Conservation (phyloP, 2,329 filamentous ascomycete species). For the Ceratocystis diversiconidia region DNA sequence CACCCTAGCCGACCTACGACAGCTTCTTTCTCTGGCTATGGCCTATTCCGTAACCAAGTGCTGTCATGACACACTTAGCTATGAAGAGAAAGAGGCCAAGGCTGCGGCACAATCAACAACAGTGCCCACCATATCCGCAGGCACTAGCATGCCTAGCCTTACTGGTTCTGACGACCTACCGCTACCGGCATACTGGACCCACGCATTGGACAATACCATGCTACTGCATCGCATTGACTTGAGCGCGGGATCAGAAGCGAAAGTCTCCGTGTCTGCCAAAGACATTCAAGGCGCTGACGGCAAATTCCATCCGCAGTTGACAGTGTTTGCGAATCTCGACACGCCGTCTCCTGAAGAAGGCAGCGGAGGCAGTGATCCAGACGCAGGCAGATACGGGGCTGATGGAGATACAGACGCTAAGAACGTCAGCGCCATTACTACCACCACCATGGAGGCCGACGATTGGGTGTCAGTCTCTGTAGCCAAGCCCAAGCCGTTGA, state of each 20-base stretch:
- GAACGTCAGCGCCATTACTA: not conserved
- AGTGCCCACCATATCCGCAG: not conserved
- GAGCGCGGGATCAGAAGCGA: not conserved
- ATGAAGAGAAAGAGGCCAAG: conserved; percentile 2
- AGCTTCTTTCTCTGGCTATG: conserved; percentile 34
- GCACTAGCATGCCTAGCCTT: not conserved
- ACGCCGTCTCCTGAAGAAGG: not conserved
- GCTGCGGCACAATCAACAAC: not conserved
- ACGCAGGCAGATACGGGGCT: not conserved
- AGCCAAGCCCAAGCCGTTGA: not conserved
- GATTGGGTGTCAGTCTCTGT: not conserved
- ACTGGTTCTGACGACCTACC: not conserved
- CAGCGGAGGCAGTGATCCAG: not conserved
- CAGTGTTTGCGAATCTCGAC: conserved; percentile 1
- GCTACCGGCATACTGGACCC: conserved; percentile 3
- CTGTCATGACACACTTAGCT: conserved; percentile 22
- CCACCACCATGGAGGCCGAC: not conserved
- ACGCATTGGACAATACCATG: conserved; percentile 1
- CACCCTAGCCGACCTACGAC: conserved; percentile 30
- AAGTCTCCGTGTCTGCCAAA: not conserved
- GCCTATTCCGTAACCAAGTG: conserved; percentile 29
- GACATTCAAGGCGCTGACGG: not conserved
- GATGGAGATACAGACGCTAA: not conserved
- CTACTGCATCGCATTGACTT: conserved; percentile 3
- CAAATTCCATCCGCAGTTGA: not conserved